These are phyloP conservation scores for Scenedesmus sp. DNA, from an alignment of 163 green algal genomes.

Conservation along the genomic window DNA sequence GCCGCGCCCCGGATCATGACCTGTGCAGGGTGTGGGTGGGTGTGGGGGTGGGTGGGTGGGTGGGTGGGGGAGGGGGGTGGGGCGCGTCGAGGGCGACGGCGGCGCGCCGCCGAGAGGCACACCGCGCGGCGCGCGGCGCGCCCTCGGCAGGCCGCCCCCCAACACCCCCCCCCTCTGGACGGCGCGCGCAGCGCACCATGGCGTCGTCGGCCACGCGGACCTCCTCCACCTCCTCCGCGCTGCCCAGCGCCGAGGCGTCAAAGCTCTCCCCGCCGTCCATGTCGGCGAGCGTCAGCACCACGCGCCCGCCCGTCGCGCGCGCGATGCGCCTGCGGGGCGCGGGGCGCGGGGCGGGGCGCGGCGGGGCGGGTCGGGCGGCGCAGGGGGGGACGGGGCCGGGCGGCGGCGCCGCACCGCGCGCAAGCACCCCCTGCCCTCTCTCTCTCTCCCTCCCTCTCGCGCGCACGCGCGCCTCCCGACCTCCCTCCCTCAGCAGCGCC, in stretches of 20 bases:
- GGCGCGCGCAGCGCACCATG: slow-evolving; percentile 77
- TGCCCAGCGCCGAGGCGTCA: slow-evolving; percentile 82
- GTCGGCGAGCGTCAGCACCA: slow-evolving; percentile 94
- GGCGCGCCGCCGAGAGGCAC: too few species aligned
- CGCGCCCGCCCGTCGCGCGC: slow-evolving; percentile 88
- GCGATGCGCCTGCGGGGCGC: slow-evolving; percentile 81
- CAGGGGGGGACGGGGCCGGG: too few species aligned
- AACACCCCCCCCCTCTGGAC: not conserved
- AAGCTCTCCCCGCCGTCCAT: slow-evolving; percentile 98
- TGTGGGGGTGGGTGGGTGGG: not conserved
- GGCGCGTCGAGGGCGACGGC: too few species aligned
- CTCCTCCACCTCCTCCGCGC: slow-evolving; percentile 89
- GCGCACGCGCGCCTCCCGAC: too few species aligned
- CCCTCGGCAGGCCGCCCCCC: not conserved
- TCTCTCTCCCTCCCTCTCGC: not conserved
- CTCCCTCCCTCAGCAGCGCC: too few species aligned
- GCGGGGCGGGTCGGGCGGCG: not conserved
- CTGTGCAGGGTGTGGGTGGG: slow-evolving; percentile 23
- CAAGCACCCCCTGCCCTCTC: not conserved
- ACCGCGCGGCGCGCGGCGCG: not conserved
- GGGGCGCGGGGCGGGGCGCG: not conserved
- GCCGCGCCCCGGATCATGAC: slow-evolving; percentile 77
- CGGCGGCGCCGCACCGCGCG: too few species aligned
- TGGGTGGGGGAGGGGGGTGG: too few species aligned
- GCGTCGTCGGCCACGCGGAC: slow-evolving; percentile 93